Conservation (phyloP, 257 asterid species). For the Nicotiana benthamiana region DNA sequence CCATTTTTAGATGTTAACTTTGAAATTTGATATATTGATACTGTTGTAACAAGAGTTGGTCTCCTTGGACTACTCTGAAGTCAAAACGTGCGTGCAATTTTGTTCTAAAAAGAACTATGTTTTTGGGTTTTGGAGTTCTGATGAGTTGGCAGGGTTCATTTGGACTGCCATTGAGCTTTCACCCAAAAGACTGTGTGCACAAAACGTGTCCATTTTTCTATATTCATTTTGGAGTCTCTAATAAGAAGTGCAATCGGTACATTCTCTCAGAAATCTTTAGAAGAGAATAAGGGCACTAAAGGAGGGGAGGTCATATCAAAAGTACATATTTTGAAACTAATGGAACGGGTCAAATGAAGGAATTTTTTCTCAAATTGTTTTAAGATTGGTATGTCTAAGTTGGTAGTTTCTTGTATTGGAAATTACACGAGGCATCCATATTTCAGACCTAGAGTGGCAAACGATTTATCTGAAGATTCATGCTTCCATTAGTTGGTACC, state of each 20-base stretch:
- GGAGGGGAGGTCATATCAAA: neutral
- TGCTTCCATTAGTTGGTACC: neutral
- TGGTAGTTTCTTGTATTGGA: neutral
- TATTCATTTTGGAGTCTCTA: neutral
- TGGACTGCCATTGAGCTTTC: neutral
- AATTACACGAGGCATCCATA: neutral
- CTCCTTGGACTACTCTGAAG: neutral
- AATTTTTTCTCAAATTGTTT: neutral
- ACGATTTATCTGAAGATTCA: neutral
- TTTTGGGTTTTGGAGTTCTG: neutral
- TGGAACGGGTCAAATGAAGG: neutral
- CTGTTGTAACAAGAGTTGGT: neutral
- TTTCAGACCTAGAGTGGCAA: neutral
- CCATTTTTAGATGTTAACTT: neutral
- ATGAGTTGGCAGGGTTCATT: neutral
- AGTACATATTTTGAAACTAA: neutral
- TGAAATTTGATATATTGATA: neutral
- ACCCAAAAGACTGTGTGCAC: neutral
- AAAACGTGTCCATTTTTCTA: neutral
- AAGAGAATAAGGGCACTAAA: neutral
- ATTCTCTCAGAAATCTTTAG: neutral
- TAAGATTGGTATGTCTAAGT: neutral
- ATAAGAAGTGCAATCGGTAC: neutral
- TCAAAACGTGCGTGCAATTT: neutral
- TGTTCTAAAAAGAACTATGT: neutral